Percentiles rank a stretch among this genome's conserved stretches.
Conservation (phyloP, 2,329 filamentous ascomycete genomes). For the Pseudocercospora crystallina region DNA sequence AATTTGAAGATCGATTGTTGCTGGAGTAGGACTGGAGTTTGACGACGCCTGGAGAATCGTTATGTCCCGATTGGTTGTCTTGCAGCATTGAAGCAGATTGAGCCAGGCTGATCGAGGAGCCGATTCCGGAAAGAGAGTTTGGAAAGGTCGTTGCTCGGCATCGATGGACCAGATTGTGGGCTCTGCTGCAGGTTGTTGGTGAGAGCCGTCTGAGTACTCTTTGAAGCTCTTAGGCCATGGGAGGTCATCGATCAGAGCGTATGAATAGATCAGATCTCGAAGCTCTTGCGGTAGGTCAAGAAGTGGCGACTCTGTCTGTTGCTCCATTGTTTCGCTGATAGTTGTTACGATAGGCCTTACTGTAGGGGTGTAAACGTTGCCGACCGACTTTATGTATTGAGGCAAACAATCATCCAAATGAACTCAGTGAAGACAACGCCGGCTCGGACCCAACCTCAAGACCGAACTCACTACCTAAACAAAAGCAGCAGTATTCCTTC, state of each 20-base stretch:
- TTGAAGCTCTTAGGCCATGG: neutral
- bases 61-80: slow-evolving; percentile 1
- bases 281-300: slow-evolving; percentile 9
- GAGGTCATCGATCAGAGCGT: slow-evolving; percentile 1
- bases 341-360: too few relatives aligned
- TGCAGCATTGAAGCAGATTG: slow-evolving; percentile 3
- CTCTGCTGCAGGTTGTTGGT: too few relatives aligned
- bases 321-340: too few relatives aligned
- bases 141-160: neutral
- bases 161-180: too few relatives aligned
- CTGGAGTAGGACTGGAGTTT: neutral
- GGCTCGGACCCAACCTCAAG: too few relatives aligned
- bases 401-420: too few relatives aligned
- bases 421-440: too few relatives aligned
- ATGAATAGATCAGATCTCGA: slow-evolving; percentile 8
- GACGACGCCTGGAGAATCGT: neutral
- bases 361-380: too few relatives aligned
- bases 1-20: neutral
- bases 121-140: neutral
- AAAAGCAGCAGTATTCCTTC: too few relatives aligned
- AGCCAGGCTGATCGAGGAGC: slow-evolving; percentile 7
- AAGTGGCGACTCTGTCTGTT: too few relatives aligned
- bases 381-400: too few relatives aligned
- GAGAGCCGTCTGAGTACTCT: neutral
- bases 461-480: too few relatives aligned